phyloP scores from a whole-genome alignment of 2,329 filamentous ascomycete genomes.

The Escovopsis sp. region DNA sequence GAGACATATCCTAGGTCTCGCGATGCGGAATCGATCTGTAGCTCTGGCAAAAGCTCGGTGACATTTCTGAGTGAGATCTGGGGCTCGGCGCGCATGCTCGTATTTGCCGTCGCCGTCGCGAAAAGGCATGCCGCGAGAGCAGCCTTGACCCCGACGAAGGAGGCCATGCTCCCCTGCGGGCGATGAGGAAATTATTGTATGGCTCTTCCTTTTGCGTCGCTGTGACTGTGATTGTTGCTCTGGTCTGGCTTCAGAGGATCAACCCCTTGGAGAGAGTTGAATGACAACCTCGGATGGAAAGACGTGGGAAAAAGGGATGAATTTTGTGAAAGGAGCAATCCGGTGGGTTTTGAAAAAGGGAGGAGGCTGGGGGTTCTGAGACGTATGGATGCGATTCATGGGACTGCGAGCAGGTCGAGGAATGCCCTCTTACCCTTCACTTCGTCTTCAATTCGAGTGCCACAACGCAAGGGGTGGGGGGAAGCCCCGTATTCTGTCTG shows the following conservation, averaged over 20 bases:
- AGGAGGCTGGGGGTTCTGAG: neutral
- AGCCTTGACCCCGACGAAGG: slow-evolving; percentile 1
- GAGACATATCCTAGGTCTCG: slow-evolving; percentile 18
- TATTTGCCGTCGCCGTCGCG: neutral
- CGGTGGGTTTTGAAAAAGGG: no score
- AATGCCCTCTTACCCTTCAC: neutral
- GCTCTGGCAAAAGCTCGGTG: no score
- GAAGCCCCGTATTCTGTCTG: no score
- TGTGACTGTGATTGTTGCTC: neutral
- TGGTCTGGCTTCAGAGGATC: neutral
- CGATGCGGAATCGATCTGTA: slow-evolving; percentile 3
- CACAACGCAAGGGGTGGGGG: no score
- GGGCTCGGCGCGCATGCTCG: neutral
- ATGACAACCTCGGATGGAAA: no score
- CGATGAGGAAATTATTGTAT: no score
- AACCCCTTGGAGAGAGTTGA: no score
- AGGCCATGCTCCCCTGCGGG: neutral
- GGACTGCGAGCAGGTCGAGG: neutral
- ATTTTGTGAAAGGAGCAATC: no score
- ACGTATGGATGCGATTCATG: neutral
- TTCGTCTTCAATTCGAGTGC: neutral
- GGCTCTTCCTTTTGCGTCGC: neutral
- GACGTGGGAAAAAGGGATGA: no score
- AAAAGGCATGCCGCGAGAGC: slow-evolving; percentile 3
- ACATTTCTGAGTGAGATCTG: no score